Conservation (phyloP, 2,329 filamentous ascomycete genomes). For the Myotisia sp. region DNA sequence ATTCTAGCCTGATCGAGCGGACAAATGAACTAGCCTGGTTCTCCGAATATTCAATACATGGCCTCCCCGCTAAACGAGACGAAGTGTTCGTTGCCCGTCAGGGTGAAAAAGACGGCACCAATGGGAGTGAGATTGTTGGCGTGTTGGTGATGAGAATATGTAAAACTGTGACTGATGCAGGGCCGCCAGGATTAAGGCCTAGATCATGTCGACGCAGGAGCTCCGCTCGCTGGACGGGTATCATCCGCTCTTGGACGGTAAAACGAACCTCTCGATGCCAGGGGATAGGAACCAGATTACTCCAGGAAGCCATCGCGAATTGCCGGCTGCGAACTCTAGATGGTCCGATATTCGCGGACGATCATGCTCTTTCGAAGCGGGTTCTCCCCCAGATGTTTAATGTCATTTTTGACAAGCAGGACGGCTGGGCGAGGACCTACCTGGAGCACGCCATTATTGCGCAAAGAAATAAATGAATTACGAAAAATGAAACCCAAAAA, state of each 20-base stretch:
- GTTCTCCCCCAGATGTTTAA: constrained; percentile 52
- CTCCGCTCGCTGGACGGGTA: constrained; percentile 21
- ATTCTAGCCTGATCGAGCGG: constrained; percentile 48
- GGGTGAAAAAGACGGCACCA: constrained; percentile 27
- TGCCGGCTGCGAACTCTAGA: constrained; percentile 55
- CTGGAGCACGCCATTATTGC: constrained; percentile 21
- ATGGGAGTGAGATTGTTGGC: constrained; percentile 55
- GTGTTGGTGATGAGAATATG: constrained; percentile 44
- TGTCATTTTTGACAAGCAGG: constrained; percentile 43
- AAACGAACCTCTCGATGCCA: constrained; percentile 52
- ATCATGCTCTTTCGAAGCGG: constrained; percentile 60
- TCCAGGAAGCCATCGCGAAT: constrained; percentile 57
- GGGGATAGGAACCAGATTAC: constrained; percentile 57
- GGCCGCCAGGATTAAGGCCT: constrained; percentile 5
- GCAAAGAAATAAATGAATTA: constrained; percentile 6
- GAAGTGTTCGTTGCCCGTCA: constrained; percentile 45
- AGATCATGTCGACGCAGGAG: constrained; percentile 11
- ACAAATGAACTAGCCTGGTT: constrained; percentile 49
- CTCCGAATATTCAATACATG: constrained; percentile 21
- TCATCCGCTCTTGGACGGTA: constrained; percentile 75
- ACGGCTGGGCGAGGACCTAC: constrained; percentile 39
- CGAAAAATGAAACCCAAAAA: too few relatives aligned
- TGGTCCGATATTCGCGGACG: constrained; percentile 54
- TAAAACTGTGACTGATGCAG: constrained; percentile 9
- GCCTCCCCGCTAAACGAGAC: constrained; percentile 35